phyloP scores from a whole-genome alignment of 257 asterid species.

The Petunia axillaris region DNA sequence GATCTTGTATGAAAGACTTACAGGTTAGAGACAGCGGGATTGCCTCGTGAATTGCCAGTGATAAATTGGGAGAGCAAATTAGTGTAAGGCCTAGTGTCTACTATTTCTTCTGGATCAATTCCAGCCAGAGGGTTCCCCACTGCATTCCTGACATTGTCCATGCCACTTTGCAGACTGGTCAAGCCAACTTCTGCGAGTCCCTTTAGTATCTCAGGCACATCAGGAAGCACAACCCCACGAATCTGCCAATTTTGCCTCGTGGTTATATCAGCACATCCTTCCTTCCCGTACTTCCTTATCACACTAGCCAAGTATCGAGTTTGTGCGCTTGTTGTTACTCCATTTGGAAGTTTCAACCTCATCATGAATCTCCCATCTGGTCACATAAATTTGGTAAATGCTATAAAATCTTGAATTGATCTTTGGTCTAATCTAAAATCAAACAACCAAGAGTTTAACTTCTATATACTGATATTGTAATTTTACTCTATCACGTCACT shows the following conservation, averaged over 20 bases:
- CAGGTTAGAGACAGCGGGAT: constrained; percentile 88
- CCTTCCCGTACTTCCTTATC: constrained; percentile 76
- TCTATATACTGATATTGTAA: too few relatives aligned
- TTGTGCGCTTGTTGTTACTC: constrained; percentile 87
- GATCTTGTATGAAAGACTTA: constrained; percentile 37
- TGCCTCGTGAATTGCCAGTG: constrained; percentile 81
- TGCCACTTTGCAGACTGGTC: constrained; percentile 97
- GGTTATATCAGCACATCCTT: constrained; percentile 91
- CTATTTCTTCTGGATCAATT: constrained; percentile 85
- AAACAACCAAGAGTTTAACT: background rate
- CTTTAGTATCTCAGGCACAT: constrained; percentile 81
- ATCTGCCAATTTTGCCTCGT: constrained; percentile 98
- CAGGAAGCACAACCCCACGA: constrained; percentile 85
- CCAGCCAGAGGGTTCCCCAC: constrained; percentile 98
- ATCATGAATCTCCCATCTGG: constrained; percentile 97
- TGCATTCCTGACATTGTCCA: constrained; percentile 97
- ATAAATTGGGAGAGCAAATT: constrained; percentile 78
- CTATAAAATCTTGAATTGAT: background rate
- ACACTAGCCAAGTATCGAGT: constrained; percentile 81
- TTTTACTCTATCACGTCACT: too few relatives aligned
- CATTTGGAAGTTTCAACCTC: constrained; percentile 97
- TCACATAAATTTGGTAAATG: background rate
- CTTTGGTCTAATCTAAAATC: background rate
- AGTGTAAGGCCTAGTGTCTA: constrained; percentile 86
- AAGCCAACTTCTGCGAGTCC: constrained; percentile 87